Conservation (phyloP, 176 grass and related monocot genomes). For the Avena atlantica region DNA sequence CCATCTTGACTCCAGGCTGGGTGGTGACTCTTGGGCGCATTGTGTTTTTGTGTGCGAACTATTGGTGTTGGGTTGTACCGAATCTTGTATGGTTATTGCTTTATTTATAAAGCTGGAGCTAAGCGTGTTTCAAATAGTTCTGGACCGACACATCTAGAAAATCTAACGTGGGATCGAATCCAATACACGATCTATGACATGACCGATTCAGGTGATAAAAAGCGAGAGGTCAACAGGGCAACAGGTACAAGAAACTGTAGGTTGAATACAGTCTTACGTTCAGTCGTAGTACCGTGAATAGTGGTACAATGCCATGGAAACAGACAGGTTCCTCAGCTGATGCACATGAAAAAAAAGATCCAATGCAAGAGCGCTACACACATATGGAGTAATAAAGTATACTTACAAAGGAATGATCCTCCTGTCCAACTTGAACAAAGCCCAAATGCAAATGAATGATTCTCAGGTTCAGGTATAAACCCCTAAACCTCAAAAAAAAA, state of each 20-base stretch:
- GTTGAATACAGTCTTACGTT: neutral
- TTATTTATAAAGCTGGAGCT: too few relatives aligned
- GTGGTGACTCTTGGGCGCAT: too few relatives aligned
- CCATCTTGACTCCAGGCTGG: too few relatives aligned
- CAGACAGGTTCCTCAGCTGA: neutral
- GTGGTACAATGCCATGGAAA: neutral
- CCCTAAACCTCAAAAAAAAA: neutral
- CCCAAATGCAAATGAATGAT: neutral
- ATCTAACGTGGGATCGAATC: neutral
- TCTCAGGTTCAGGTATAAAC: neutral
- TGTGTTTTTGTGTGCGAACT: too few relatives aligned
- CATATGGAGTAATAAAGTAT: too few relatives aligned
- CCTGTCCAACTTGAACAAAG: too few relatives aligned
- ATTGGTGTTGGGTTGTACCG: too few relatives aligned
- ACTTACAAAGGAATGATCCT: too few relatives aligned
- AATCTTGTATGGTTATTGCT: too few relatives aligned
- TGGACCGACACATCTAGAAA: neutral
- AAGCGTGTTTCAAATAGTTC: too few relatives aligned
- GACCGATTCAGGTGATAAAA: conserved; percentile 7
- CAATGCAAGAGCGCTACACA: neutral
- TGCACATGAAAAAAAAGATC: neutral
- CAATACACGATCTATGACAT: neutral
- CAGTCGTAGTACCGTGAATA: neutral
- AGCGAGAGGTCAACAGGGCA: neutral
- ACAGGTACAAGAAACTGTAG: neutral